These are phyloP conservation scores for Aspergillus fumigatus DNA, from an alignment of 2,329 filamentous ascomycete species.

Conservation along the genomic window DNA sequence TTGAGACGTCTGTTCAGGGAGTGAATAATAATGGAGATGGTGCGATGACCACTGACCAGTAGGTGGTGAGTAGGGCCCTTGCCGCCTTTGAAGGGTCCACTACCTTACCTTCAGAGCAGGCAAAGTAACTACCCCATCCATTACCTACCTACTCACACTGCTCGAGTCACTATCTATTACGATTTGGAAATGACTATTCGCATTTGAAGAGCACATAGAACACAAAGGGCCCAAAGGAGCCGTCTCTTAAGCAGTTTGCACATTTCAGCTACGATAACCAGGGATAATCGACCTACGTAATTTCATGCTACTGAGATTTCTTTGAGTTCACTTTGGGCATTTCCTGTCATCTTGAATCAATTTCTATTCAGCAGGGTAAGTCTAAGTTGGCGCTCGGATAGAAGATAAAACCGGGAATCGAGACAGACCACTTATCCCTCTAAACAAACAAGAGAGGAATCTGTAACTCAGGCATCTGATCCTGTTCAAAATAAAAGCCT, in stretches of 20 bases:
- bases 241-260: background rate
- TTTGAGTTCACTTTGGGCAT: background rate
- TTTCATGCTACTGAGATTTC: background rate
- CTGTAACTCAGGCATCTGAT: background rate
- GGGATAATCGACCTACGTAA: too few relatives aligned
- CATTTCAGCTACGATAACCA: background rate
- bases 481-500: constrained; percentile 29
- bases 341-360: background rate
- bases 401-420: background rate
- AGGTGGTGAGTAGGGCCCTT: background rate
- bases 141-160: background rate
- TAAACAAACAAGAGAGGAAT: background rate
- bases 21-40: background rate
- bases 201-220: too few relatives aligned
- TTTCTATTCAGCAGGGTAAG: background rate
- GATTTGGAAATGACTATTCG: too few relatives aligned
- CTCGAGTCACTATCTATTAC: background rate
- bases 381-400: background rate
- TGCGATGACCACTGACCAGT: background rate
- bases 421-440: background rate
- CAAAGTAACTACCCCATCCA: background rate
- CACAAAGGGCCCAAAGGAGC: background rate
- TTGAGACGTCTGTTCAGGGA: background rate
- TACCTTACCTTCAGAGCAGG: background rate
- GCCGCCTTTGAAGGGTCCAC: background rate